phyloP scores from a whole-genome alignment of 306 rosid genomes.

The Cucumis sativus region Cucumber_9930_V3 NC_026659.2:1684001-1684500 shows the following conservation, averaged over 20 bases:
- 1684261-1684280: not conserved
- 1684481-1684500: not conserved
- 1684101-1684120: not conserved
- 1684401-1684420: not conserved
- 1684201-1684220: not conserved
- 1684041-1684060: constrained; percentile 2
- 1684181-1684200: constrained; percentile 8
- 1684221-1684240: not conserved
- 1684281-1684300: not conserved
- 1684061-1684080: not conserved
- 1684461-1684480: not conserved
- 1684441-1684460: not conserved
- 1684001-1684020: not conserved
- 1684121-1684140: constrained; percentile 3
- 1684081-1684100: not conserved
- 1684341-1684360: not conserved
- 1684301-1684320: not conserved
- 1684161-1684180: constrained; percentile 28
- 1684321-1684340: not conserved
- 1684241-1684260: not conserved
- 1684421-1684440: not conserved
- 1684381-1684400: not conserved
- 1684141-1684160: constrained; percentile 92
- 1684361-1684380: not conserved
- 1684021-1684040: not conserved